A percentile compares a stretch with the other conserved stretches of the same genome.
phyloP scores from a whole-genome alignment of 75 land plant genomes.

The Cupressus sempervirens region DNA sequence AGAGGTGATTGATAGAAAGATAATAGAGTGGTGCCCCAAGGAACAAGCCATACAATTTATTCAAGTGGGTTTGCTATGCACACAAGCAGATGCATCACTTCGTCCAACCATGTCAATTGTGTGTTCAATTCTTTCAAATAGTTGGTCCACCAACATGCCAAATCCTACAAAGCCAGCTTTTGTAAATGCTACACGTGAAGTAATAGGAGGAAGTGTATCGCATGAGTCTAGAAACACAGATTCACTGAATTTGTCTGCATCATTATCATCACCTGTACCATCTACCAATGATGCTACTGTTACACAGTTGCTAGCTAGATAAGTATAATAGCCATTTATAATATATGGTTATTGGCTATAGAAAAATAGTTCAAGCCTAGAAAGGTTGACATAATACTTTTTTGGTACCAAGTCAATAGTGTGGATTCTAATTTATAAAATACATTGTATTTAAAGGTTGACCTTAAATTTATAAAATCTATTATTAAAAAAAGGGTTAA shows the following conservation, averaged over 20 bases:
- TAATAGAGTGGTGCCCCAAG: background rate
- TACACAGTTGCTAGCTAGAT: background rate
- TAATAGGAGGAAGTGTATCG: too few species aligned
- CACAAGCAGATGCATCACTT: constrained; percentile 10
- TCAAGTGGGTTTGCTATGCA: constrained; percentile 14
- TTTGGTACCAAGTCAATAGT: too few species aligned
- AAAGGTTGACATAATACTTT: too few species aligned
- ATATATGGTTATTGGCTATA: too few species aligned
- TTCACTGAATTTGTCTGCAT: too few species aligned
- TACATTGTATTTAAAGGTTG: too few species aligned
- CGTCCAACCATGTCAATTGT: constrained; percentile 16
- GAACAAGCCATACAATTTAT: constrained; percentile 11
- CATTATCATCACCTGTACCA: background rate
- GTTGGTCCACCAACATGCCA: background rate
- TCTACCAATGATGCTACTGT: background rate
- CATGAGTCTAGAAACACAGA: background rate
- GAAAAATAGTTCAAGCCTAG: too few species aligned
- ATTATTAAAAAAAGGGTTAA: too few species aligned
- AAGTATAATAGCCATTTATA: background rate
- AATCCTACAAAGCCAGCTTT: background rate
- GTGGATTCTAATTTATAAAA: too few species aligned
- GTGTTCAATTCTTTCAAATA: constrained; percentile 2
- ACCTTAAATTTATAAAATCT: too few species aligned
- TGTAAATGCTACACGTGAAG: background rate
- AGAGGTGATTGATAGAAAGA: background rate